Evolutionary conservation across 345 rosid genomes (phyloP).

Genomic region (Cardamine occulta): DNA sequence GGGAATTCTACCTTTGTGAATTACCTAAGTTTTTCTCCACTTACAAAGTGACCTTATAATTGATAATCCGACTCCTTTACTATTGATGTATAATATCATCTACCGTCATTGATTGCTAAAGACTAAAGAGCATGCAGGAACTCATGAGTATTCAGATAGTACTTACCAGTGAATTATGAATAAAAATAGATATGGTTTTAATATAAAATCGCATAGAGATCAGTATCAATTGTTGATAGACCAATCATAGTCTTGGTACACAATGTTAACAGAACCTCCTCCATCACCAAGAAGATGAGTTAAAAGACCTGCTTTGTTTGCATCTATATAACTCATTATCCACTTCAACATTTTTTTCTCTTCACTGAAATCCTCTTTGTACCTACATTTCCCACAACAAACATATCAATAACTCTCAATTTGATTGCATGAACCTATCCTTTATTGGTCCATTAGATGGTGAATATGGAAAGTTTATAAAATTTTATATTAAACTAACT

Average conservation of each 20-base stretch:
- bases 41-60: no score
- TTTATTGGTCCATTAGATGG: not conserved
- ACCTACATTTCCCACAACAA: constrained; percentile 54
- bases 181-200: not conserved
- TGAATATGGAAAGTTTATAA: not conserved
- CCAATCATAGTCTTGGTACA: constrained; percentile 82
- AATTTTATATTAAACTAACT: not conserved
- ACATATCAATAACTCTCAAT: not conserved
- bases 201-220: no score
- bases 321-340: constrained; percentile 73
- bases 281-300: constrained; percentile 75
- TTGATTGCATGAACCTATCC: not conserved
- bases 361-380: constrained; percentile 65
- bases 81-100: not conserved
- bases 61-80: not conserved
- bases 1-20: not conserved
- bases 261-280: constrained; percentile 56
- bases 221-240: constrained; percentile 39
- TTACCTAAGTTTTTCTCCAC: not conserved
- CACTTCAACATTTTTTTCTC: constrained; percentile 73
- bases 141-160: not conserved
- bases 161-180: constrained; percentile 1
- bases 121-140: not conserved
- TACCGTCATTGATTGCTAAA: not conserved
- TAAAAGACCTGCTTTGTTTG: constrained; percentile 68